Percentiles rank a stretch among this genome's conserved stretches.
Evolutionary conservation across 768 basidiomycete species (phyloP).

Genomic region (Pleurotus ostreatus): DNA sequence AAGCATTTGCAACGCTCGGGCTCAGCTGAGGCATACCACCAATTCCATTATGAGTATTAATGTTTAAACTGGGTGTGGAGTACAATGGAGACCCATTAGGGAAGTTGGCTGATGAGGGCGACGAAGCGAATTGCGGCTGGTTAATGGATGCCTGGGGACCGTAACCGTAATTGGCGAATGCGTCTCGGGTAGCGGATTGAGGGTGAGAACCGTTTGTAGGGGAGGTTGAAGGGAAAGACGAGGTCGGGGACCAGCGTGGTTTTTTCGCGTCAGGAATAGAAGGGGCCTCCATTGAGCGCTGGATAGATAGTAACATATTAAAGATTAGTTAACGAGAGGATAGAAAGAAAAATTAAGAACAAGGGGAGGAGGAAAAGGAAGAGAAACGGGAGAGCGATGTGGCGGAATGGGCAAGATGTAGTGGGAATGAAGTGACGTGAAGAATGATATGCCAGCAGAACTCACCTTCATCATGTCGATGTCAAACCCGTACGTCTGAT

Average conservation of each 20-base stretch:
- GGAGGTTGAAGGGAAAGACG: slow-evolving; percentile 33
- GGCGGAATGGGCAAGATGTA: background rate
- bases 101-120: slow-evolving; percentile 42
- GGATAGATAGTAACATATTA: slow-evolving; percentile 7
- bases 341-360: background rate
- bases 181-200: slow-evolving; percentile 37
- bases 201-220: slow-evolving; percentile 30
- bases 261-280: slow-evolving; percentile 86
- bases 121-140: slow-evolving; percentile 50
- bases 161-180: slow-evolving; percentile 86
- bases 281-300: slow-evolving; percentile 85
- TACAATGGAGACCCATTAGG: slow-evolving; percentile 55
- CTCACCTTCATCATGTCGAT: slow-evolving; percentile 91
- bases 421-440: slow-evolving; percentile 3
- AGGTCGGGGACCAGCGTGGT: slow-evolving; percentile 80
- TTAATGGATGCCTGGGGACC: slow-evolving; percentile 67
- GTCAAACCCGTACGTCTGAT: slow-evolving; percentile 71
- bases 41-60: slow-evolving; percentile 60
- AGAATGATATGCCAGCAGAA: slow-evolving; percentile 9
- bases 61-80: slow-evolving; percentile 65
- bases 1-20: slow-evolving; percentile 59
- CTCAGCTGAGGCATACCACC: slow-evolving; percentile 47
- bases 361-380: slow-evolving; percentile 7
- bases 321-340: too few relatives aligned
- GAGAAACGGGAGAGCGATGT: background rate